Evolutionary conservation across 2,329 filamentous ascomycete species (phyloP), one percentile per base, ranked within the genome.

Genomic region (Emericellopsis atlantica): DNA sequence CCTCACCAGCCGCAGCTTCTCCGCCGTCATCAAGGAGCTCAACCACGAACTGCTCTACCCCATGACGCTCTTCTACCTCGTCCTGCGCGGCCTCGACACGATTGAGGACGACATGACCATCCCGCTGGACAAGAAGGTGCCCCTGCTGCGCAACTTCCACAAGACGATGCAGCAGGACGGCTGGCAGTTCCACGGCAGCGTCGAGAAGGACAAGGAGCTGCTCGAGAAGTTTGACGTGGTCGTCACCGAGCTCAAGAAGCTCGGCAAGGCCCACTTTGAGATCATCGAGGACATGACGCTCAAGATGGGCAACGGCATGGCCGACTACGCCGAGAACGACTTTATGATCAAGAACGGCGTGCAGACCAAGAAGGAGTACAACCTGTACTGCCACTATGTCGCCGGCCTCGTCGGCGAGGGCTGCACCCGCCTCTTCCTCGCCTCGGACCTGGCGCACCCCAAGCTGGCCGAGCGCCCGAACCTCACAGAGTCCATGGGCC

Each of bases 21-120:
- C 82, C 40, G 74, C 87, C 37, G 92, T 98, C 57, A 98, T 98
- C 48, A 79, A 94, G 64, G 92, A 98, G 65, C 75, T 98, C 35
- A 89, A 95, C 57, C 88, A 88, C 1, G 90, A 98, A 64, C 79
- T 98, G 26, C 76, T 96, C 31, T 76, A 95, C 33, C 88, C 92
- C 21, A 74, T 96, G 36, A 79, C 81, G 42, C 70, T 96, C 9
- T 98, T 98, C 72, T 98, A 98, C 67, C 76, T 98, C 23, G 76
- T 87, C 40, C 73, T 98, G 41, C 85, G 92, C 45, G 92, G 86
- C 37, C 75, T 98, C 39, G 92, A 98, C 62, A 98, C 92, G n/a
- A 85, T 98, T 45, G 92, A 98, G 65, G 92, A 98, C 69, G 92
- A 98, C 62, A 96, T 95, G 79, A 94, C 88, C 5, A 81, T 98